Conservation (phyloP, 768 basidiomycete species). For the Glaciozyma antarctica region DNA sequence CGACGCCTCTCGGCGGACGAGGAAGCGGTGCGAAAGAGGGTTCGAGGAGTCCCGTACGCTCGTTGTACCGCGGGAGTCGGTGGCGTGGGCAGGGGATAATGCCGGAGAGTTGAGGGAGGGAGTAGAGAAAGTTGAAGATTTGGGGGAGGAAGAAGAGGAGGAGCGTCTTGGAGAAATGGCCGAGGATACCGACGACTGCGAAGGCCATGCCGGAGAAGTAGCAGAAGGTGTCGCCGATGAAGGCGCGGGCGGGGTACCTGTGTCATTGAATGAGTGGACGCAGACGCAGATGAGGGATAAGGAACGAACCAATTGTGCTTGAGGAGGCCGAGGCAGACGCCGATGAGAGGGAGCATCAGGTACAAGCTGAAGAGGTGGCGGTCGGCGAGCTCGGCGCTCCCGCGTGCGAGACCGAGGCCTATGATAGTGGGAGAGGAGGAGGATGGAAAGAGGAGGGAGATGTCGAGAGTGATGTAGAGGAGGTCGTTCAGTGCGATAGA, state of each 20-base stretch:
- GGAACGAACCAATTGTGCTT: constrained; percentile 79
- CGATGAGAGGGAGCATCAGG: constrained; percentile 91
- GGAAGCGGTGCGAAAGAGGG: constrained; percentile 40
- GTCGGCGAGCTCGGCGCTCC: constrained; percentile 75
- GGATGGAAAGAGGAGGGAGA: constrained; percentile 11
- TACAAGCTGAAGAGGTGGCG: constrained; percentile 92
- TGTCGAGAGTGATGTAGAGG: constrained; percentile 67
- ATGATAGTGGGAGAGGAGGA: constrained; percentile 45
- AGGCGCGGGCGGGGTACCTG: constrained; percentile 92
- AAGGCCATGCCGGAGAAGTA: constrained; percentile 99
- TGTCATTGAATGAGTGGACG: neutral
- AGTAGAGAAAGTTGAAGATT: constrained; percentile 92
- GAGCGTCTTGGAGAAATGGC: constrained; percentile 93
- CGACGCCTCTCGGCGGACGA: neutral
- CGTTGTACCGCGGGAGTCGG: constrained; percentile 79
- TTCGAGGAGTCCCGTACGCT: constrained; percentile 61
- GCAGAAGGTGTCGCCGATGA: constrained; percentile 94
- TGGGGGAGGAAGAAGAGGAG: constrained; percentile 95
- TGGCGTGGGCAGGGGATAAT: constrained; percentile 90
- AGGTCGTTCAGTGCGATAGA: constrained; percentile 88
- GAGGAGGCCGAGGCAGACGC: constrained; percentile 77
- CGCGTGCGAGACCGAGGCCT: constrained; percentile 61
- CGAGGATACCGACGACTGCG: constrained; percentile 91
- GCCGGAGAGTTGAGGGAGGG: constrained; percentile 88
- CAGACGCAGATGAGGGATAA: neutral